Evolutionary conservation across 1,284 basidiomycete species (phyloP).

Genomic region (Hortiboletus rubellus): DNA sequence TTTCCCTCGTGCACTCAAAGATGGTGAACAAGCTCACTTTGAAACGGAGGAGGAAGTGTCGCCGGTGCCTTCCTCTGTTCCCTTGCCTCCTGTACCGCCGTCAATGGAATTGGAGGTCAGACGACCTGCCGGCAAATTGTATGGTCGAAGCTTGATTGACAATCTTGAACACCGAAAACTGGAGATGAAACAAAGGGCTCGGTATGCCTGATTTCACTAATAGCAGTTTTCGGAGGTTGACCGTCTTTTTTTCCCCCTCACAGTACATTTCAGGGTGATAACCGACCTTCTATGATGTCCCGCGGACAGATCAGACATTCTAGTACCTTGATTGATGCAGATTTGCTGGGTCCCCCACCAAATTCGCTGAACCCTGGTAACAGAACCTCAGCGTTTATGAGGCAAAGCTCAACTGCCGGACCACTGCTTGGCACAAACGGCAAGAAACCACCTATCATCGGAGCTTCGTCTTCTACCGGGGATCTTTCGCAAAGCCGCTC

Average conservation of each 20-base stretch:
- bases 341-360: constrained; percentile 45
- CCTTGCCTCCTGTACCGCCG: constrained; percentile 32
- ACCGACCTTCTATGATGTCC: constrained; percentile 83
- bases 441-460: constrained; percentile 28
- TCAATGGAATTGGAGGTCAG: constrained; percentile 29
- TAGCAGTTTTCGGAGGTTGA: constrained; percentile 13
- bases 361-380: constrained; percentile 14
- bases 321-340: constrained; percentile 73
- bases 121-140: constrained; percentile 73
- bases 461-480: constrained; percentile 34
- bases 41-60: constrained; percentile 44
- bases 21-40: constrained; percentile 69
- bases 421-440: constrained; percentile 61
- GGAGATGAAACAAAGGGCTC: constrained; percentile 70
- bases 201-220: constrained; percentile 44
- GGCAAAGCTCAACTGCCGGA: constrained; percentile 53
- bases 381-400: constrained; percentile 39
- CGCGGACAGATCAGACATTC: constrained; percentile 53
- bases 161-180: constrained; percentile 74
- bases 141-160: constrained; percentile 78
- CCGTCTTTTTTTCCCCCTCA: not conserved
- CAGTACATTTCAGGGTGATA: constrained; percentile 73
- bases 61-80: constrained; percentile 37
- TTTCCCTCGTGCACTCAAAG: constrained; percentile 65
- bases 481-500: constrained; percentile 51